Conservation (phyloP, 2,329 filamentous ascomycete species). For the Colletotrichum incanum region DNA sequence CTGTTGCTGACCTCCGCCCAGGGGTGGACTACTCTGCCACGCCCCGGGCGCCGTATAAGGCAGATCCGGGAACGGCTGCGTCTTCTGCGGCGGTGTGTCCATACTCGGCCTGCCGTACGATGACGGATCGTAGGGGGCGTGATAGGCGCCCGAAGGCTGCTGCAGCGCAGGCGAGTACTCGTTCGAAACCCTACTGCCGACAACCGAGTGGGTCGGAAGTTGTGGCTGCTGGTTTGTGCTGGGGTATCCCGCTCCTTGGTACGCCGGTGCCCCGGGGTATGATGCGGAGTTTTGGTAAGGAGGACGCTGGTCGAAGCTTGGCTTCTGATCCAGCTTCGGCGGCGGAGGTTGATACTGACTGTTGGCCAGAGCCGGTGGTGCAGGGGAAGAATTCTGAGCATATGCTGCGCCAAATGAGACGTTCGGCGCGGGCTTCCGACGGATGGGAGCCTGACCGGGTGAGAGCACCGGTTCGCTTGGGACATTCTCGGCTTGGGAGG, state of each 20-base stretch:
- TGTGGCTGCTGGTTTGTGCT: conserved; percentile 3
- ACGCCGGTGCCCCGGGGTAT: conserved; percentile 31
- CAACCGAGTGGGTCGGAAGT: conserved; percentile 1
- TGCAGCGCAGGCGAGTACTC: conserved; percentile 9
- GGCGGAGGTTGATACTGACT: conserved; percentile 25
- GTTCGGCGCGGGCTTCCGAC: conserved; percentile 34
- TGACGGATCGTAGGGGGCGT: conserved; percentile 28
- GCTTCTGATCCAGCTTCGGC: neutral
- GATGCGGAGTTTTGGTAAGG: conserved; percentile 31
- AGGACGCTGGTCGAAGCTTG: conserved; percentile 29
- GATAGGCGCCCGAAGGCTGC: conserved; percentile 12
- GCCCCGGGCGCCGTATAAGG: conserved; percentile 26
- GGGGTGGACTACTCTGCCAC: conserved; percentile 37
- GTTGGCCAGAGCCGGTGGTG: conserved; percentile 18
- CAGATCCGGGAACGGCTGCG: conserved; percentile 38
- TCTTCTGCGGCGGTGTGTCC: conserved; percentile 31
- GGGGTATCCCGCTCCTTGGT: conserved; percentile 19
- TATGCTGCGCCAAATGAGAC: conserved; percentile 28
- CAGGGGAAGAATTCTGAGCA: conserved; percentile 24
- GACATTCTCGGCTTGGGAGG: conserved; percentile 14
- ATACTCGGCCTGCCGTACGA: conserved; percentile 27
- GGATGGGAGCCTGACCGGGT: conserved; percentile 33
- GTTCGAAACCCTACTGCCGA: conserved; percentile 5
- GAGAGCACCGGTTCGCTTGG: conserved; percentile 30
- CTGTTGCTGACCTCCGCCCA: conserved; percentile 6